Conservation (phyloP, 495 filamentous ascomycete genomes). For the Talaromyces liani region DNA sequence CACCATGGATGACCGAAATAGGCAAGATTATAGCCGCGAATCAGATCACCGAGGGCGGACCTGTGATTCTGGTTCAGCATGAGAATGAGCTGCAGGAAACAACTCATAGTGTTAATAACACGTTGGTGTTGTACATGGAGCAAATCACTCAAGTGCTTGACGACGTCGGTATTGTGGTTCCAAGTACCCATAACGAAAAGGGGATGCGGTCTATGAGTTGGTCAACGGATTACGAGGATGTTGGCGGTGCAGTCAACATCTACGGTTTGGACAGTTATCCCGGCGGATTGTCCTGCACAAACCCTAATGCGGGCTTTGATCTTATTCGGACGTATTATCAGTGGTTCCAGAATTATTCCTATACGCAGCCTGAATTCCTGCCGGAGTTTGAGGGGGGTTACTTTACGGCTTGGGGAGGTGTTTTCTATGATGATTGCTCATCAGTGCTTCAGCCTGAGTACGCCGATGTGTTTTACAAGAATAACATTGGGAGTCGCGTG, state of each 20-base stretch:
- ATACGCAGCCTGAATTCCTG: constrained; percentile 43
- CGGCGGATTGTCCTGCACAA: constrained; percentile 45
- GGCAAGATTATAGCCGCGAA: constrained; percentile 41
- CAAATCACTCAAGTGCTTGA: constrained; percentile 39
- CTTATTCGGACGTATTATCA: constrained; percentile 47
- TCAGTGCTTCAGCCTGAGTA: constrained; percentile 43
- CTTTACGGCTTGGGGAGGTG: constrained; percentile 47
- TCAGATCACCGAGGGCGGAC: constrained; percentile 44
- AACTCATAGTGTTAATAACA: constrained; percentile 25
- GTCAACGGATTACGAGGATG: constrained; percentile 48
- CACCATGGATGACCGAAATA: constrained; percentile 36
- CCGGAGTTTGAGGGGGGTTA: constrained; percentile 49
- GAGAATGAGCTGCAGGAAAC: constrained; percentile 48
- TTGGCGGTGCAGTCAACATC: constrained; percentile 47
- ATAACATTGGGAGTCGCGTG: constrained; percentile 43
- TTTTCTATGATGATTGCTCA: constrained; percentile 38
- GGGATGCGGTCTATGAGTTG: constrained; percentile 42
- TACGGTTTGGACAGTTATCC: constrained; percentile 52
- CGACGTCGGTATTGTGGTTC: constrained; percentile 43
- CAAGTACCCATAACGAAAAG: constrained; percentile 46
- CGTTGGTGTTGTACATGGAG: constrained; percentile 44
- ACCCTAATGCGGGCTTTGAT: constrained; percentile 40
- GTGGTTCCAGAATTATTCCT: constrained; percentile 50
- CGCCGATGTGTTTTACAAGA: constrained; percentile 50
- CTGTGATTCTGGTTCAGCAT: constrained; percentile 45